Evolutionary conservation across 139 green algal species (phyloP), one percentile per base, ranked within the genome.

Genomic region (Astrephomene gubernaculifera): DNA sequence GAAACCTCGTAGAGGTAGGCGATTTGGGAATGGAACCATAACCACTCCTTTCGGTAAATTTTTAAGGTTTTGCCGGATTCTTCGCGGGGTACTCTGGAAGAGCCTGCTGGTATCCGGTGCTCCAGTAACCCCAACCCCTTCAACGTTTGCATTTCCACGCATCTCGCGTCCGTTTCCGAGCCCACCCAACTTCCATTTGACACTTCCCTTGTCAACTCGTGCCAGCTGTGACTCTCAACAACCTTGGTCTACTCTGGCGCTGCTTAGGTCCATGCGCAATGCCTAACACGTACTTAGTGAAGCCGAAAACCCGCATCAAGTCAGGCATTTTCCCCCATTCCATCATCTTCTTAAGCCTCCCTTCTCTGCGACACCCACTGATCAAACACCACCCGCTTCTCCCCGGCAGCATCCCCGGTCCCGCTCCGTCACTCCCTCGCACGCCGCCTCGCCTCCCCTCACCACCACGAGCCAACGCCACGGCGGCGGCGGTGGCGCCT

Each of bases 401-500:
- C n/a, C 63, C 5, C 63, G 41, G 63, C 29, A 29, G 29, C 70
- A 17, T 2, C 21, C 45, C 27, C 73, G 73, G 6, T 35, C 73
- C 8, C 73, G 73, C 73, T 81, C 73, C 22, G 73, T 36, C 24
- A 54, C 73, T 5, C 36, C 35, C 35, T 69, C 73, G 5, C 73
- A 53, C 21, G 36, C 33, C 35, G 36, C 4, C 73, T 81, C 73
- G 3, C 73, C 73, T 29, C n/a, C n/a, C n/a, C n/a, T n/a, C n/a
- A n/a, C n/a, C n/a, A 25, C 72, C 25, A 19, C 5, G 12, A 9
- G 44, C 31, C 73, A 53, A 10, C 52, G 53, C 36, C 69, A 27
- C 73, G 31, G 41, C 45, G 35, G 10, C 2, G 17, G 45, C 49
- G 45, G 71, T 21, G 49, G 2, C 45, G 24, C 71, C 43, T 78